phyloP scores from a whole-genome alignment of 2,329 filamentous ascomycete genomes.

The Xylariaceae sp. region DNA sequence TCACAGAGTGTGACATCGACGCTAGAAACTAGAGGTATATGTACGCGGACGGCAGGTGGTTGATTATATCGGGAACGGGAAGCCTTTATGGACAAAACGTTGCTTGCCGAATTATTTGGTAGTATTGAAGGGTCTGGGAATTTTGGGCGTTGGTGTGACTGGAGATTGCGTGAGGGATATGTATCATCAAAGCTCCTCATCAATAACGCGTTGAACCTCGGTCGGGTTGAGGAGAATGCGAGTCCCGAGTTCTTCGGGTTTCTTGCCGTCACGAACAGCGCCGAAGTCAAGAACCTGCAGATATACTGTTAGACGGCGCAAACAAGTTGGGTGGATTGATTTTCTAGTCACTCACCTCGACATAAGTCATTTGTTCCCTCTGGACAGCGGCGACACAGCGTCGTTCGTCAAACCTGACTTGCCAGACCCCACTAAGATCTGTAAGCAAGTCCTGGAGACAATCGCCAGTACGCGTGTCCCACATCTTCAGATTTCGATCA shows the following conservation, averaged over 20 bases:
- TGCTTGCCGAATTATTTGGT: constrained; percentile 11
- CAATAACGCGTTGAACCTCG: constrained; percentile 43
- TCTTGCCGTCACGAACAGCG: constrained; percentile 81
- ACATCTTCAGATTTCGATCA: constrained; percentile 96
- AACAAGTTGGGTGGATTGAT: background rate
- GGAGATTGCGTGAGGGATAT: too few species aligned
- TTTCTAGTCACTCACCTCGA: constrained; percentile 67
- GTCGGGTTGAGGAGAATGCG: constrained; percentile 65
- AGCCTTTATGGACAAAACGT: background rate
- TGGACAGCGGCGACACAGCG: constrained; percentile 96
- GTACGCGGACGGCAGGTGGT: background rate
- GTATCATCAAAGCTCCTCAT: too few species aligned
- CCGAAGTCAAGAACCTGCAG: constrained; percentile 92
- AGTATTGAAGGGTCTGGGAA: too few species aligned
- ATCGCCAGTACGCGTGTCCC: constrained; percentile 89
- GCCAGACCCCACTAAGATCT: constrained; percentile 95
- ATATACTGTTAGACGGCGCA: background rate
- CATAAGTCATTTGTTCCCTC: constrained; percentile 85
- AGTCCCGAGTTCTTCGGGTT: constrained; percentile 70
- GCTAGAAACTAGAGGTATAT: background rate
- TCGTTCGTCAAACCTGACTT: constrained; percentile 95
- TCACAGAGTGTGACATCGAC: background rate
- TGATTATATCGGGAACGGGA: background rate
- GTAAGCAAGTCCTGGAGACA: constrained; percentile 90
- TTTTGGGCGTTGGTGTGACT: too few species aligned